Percentiles rank a stretch among this genome's conserved stretches.
Evolutionary conservation across 2,329 filamentous ascomycete genomes (phyloP).

Genomic region (Calonectria henricotiae): DNA sequence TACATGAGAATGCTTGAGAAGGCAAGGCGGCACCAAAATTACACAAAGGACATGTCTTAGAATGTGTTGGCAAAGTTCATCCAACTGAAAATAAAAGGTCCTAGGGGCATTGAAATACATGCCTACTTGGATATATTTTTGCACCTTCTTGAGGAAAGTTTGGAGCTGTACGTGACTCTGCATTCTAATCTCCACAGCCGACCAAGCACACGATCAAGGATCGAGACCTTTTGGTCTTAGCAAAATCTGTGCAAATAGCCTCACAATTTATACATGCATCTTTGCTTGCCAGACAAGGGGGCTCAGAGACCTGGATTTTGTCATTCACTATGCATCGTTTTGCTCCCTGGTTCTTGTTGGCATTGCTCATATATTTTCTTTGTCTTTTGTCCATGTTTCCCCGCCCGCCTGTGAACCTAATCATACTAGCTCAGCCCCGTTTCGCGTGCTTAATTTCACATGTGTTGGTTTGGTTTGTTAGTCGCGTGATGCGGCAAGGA

Average conservation of each 20-base stretch:
- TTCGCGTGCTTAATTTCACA: constrained; percentile 2
- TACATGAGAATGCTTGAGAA: no score
- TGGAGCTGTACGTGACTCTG: no score
- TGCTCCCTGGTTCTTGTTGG: not conserved
- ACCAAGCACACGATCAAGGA: not conserved
- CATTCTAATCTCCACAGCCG: not conserved
- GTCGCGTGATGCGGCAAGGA: not conserved
- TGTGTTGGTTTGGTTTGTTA: not conserved
- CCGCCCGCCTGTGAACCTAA: not conserved
- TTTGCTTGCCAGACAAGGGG: no score
- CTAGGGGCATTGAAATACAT: not conserved
- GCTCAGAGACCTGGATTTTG: not conserved
- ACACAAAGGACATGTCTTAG: no score
- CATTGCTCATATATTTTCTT: not conserved
- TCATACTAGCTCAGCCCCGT: not conserved
- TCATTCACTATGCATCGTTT: not conserved
- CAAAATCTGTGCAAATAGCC: no score
- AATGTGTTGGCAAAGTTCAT: no score
- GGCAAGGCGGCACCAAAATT: no score
- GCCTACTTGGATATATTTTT: no score
- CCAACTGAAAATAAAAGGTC: not conserved
- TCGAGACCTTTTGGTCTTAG: not conserved
- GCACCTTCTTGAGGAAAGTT: no score
- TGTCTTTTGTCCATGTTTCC: not conserved
- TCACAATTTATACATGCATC: no score